These are phyloP conservation scores for Conringia planisiliqua DNA, from an alignment of 345 rosid genomes.

Conservation along the genomic window DNA sequence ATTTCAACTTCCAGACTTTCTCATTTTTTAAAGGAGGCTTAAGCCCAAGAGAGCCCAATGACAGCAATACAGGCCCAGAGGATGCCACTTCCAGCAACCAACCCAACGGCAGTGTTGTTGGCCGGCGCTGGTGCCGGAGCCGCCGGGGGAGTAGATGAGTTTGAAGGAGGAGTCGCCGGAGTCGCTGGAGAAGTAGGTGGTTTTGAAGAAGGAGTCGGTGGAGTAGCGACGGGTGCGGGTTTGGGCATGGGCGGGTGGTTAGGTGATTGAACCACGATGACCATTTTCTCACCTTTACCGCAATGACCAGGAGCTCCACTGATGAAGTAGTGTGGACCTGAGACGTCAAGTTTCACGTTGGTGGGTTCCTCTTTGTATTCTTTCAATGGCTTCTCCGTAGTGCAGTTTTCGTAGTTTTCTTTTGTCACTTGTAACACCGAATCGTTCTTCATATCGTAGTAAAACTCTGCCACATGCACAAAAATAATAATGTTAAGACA, in stretches of 20 bases:
- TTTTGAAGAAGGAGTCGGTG: background rate
- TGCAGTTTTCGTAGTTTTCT: constrained; percentile 43
- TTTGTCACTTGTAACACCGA: constrained; percentile 51
- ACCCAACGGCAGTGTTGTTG: background rate
- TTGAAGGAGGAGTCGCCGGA: background rate
- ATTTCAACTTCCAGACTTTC: background rate
- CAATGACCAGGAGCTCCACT: constrained; percentile 52
- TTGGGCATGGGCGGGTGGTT: background rate
- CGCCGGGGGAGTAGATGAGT: background rate
- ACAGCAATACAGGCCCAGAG: constrained; percentile 20
- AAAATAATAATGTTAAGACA: background rate
- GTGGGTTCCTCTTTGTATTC: constrained; percentile 35
- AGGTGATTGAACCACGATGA: constrained; percentile 42
- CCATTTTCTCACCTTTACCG: constrained; percentile 47
- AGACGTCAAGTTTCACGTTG: constrained; percentile 29
- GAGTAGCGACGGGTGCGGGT: background rate
- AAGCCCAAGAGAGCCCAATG: constrained; percentile 24
- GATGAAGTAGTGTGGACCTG: constrained; percentile 55
- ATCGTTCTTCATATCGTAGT: constrained; percentile 39
- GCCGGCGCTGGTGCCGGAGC: constrained; percentile 27
- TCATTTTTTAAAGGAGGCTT: background rate
- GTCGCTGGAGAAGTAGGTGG: background rate
- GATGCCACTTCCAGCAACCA: constrained; percentile 25
- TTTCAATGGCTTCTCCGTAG: constrained; percentile 32
- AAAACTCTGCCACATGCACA: constrained; percentile 36